phyloP scores from a whole-genome alignment of 768 basidiomycete genomes.

The Lactarius evosmus region DNA sequence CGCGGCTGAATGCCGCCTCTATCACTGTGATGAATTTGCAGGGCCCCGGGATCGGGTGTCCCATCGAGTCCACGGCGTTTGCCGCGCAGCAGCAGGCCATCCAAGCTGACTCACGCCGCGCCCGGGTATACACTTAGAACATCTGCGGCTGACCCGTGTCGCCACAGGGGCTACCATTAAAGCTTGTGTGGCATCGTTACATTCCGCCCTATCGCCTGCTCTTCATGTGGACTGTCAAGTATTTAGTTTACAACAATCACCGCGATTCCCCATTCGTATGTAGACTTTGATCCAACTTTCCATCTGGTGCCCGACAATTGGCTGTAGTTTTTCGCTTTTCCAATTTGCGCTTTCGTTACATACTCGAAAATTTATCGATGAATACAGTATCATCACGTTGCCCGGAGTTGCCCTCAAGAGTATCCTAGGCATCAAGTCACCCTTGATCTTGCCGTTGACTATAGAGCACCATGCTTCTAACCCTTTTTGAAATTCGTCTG shows the following conservation, averaged over 20 bases:
- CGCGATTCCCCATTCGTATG: neutral
- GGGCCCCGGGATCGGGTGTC: conserved; percentile 32
- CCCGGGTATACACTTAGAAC: neutral
- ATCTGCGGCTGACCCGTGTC: neutral
- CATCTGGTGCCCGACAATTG: neutral
- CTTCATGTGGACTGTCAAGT: neutral
- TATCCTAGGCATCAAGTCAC: too few species aligned
- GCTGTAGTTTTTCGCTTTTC: neutral
- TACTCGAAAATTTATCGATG: too few species aligned
- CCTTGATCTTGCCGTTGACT: too few species aligned
- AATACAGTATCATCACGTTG: too few species aligned
- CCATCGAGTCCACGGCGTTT: conserved; percentile 30
- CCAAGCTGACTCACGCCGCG: neutral
- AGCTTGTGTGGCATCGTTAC: neutral
- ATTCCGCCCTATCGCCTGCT: neutral
- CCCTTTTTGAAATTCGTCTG: too few species aligned
- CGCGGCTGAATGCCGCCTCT: conserved; percentile 30
- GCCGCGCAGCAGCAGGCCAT: conserved; percentile 19
- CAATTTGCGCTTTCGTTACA: neutral
- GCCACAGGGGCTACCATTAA: neutral
- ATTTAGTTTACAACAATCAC: neutral
- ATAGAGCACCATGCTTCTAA: too few species aligned
- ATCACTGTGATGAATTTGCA: conserved; percentile 34
- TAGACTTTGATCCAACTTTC: neutral
- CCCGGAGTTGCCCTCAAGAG: too few species aligned